Base-by-base conservation (phyloP, 345 rosid genomes). In the Populus deltoides region DNA sequence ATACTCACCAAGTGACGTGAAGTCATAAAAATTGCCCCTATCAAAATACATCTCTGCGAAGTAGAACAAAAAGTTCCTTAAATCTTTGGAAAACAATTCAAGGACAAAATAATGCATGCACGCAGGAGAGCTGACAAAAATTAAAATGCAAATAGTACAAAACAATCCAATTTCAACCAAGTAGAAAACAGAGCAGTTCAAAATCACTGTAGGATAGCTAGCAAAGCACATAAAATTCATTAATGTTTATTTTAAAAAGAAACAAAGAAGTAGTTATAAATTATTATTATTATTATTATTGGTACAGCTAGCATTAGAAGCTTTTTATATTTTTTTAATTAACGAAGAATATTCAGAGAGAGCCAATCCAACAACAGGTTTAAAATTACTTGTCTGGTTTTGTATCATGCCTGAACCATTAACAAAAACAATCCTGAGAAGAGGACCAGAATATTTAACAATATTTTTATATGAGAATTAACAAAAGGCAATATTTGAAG, bases 11-110 rank as follows among this genome's bases (percentile, higher is more conserved):
- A 96, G 94, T 43, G 99, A 96, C 77, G 99, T 91, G 66, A 96
- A 96, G 83, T 96, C 97, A 76, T 93, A 96, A 87, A 92, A 96
- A 84, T 91, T 93, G 72, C 98, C 98, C 83, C 91, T 86, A 90
- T 93, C 98, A 81, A 93, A 92, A 75, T 88, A 92, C 94, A 96
- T 93, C 90, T 96, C 99, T 93, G 92, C 67, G 80, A 87, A 76
- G 47, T 62, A 33, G 71, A 84, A 83, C 2, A 74, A 45, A 55
- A 71, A 22, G 18, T 31, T 27, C 27, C 65, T 59, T 49, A 68
- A 39, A 66, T 79, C 33, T 74, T 65, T 33, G 36, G 72, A 66
- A 72, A 72, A 67, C 76, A 66, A 62, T 71, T 35, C 16, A 31
- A 16, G 7, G 29, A 65, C 43, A 71, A 66, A 35, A 27, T 47